Evolutionary conservation across 192 early-diverging fungal species (phyloP).

Genomic region (Podila clonocystis): DNA sequence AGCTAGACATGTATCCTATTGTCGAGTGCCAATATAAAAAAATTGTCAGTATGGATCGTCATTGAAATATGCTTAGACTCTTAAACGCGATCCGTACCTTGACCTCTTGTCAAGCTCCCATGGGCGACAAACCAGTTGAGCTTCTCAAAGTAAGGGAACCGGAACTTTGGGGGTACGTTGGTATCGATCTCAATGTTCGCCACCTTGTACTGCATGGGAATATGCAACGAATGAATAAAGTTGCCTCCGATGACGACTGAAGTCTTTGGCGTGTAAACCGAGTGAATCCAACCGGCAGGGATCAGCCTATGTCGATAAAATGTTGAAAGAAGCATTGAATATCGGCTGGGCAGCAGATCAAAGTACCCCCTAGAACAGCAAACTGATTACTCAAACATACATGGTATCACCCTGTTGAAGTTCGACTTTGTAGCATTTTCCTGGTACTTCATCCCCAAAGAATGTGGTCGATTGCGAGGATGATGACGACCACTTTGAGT

Average conservation of each 20-base stretch:
- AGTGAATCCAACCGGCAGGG: slow-evolving; percentile 97
- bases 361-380: too few relatives aligned
- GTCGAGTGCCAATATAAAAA: neutral
- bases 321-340: neutral
- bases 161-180: slow-evolving; percentile 80
- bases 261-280: slow-evolving; percentile 89
- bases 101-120: slow-evolving; percentile 62
- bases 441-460: slow-evolving; percentile 84
- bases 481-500: slow-evolving; percentile 90
- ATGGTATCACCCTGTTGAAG: slow-evolving; percentile 86
- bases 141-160: slow-evolving; percentile 87
- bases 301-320: slow-evolving; percentile 71
- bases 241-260: slow-evolving; percentile 95
- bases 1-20: slow-evolving; percentile 10
- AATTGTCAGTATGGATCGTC: neutral
- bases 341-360: neutral
- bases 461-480: slow-evolving; percentile 83
- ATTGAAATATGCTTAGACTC: neutral
- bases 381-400: slow-evolving; percentile 52
- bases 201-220: slow-evolving; percentile 73
- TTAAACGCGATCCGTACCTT: slow-evolving; percentile 39
- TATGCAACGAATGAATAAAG: slow-evolving; percentile 86
- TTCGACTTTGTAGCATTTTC: slow-evolving; percentile 78
- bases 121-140: slow-evolving; percentile 87
- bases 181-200: slow-evolving; percentile 84